phyloP scores from a whole-genome alignment of 1,284 basidiomycete species.

The Neotropicomus parvogracilis region DNA sequence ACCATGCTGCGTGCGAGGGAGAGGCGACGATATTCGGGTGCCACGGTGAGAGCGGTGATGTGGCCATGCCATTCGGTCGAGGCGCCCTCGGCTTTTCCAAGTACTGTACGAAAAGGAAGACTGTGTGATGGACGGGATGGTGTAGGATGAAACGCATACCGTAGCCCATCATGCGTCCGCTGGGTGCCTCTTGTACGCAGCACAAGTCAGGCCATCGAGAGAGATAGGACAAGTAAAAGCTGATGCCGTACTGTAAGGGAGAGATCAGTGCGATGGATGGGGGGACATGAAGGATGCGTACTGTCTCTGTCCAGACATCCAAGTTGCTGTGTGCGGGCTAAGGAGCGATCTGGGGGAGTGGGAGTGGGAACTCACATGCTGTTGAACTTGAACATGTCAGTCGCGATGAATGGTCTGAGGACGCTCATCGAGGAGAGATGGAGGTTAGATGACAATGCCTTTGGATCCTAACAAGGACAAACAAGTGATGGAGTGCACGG shows the following conservation, averaged over 20 bases:
- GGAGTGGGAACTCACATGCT: conserved; percentile 56
- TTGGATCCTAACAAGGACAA: conserved; percentile 33
- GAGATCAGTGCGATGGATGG: conserved; percentile 4
- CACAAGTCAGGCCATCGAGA: conserved; percentile 89
- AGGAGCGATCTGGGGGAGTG: neutral
- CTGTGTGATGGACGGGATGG: conserved; percentile 9
- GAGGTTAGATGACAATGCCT: too few species aligned
- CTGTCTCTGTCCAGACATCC: conserved; percentile 93
- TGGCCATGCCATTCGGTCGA: conserved; percentile 81
- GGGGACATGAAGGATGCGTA: conserved; percentile 32
- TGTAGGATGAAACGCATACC: conserved; percentile 44
- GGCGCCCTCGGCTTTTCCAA: conserved; percentile 82
- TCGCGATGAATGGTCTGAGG: conserved; percentile 77
- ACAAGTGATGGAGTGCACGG: conserved; percentile 28
- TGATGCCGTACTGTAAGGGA: conserved; percentile 66
- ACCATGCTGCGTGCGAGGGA: conserved; percentile 82
- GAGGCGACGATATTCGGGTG: conserved; percentile 86
- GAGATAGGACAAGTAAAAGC: conserved; percentile 85
- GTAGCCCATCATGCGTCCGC: conserved; percentile 82
- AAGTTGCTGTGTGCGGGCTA: conserved; percentile 61
- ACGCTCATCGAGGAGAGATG: conserved; percentile 67
- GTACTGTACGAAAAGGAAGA: conserved; percentile 46
- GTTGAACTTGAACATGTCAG: conserved; percentile 90
- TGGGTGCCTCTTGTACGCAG: conserved; percentile 73
- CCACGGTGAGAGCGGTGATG: conserved; percentile 87